These are phyloP conservation scores for Pichia sp. DNA, from an alignment of 1,139 yeast genomes.

Conservation along the genomic window DNA sequence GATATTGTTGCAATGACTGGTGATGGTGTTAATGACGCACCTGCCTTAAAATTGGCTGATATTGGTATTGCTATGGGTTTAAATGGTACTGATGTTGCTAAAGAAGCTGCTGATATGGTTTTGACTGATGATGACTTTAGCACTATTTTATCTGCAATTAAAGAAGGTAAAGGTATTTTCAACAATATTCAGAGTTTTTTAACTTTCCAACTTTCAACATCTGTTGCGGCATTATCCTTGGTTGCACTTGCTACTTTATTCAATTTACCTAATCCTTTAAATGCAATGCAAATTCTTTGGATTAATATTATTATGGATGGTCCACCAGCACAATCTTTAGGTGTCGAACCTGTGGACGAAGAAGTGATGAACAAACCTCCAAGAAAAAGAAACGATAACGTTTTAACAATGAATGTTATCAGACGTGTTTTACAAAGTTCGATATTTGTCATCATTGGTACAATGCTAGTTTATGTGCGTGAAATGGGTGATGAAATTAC, in stretches of 20 bases:
- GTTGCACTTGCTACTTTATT: conserved; percentile 83
- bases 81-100: conserved; percentile 96
- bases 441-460: conserved; percentile 65
- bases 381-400: conserved; percentile 75
- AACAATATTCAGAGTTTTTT: conserved; percentile 89
- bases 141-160: conserved; percentile 85
- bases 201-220: conserved; percentile 90
- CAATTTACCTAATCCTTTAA: conserved; percentile 89
- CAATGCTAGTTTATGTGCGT: conserved; percentile 72
- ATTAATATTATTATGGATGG: conserved; percentile 98
- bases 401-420: conserved; percentile 64
- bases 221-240: conserved; percentile 88
- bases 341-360: conserved; percentile 95
- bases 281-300: conserved; percentile 98
- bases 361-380: conserved; percentile 95
- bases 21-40: conserved; percentile 98
- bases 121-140: conserved; percentile 94
- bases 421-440: conserved; percentile 75
- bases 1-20: conserved; percentile 99
- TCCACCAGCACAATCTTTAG: conserved; percentile 96
- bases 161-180: conserved; percentile 95
- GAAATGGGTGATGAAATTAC: conserved; percentile 87
- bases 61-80: conserved; percentile 98
- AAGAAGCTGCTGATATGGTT: conserved; percentile 98
- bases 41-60: conserved; percentile 95